A percentile compares a stretch with the other conserved stretches of the same genome.
phyloP scores from a whole-genome alignment of 331 rosid species.

The Prunus yedoensis region DNA sequence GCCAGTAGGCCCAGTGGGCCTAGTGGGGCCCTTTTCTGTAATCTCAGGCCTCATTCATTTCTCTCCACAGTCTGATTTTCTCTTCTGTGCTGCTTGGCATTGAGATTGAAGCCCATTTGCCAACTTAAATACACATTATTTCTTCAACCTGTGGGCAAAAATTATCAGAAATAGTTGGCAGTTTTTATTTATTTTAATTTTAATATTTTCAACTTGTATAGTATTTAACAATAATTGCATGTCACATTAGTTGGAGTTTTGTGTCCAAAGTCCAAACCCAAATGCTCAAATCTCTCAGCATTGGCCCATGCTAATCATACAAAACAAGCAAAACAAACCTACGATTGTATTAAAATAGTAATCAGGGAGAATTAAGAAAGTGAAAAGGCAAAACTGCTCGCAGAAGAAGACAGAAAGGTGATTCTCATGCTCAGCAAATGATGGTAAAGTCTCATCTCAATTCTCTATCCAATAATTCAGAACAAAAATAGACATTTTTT shows the following conservation, averaged over 20 bases:
- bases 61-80: too few species aligned
- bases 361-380: background rate
- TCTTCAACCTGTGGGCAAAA: too few species aligned
- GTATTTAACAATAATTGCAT: background rate
- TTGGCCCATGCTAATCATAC: background rate
- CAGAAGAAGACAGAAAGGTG: background rate
- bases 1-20: background rate
- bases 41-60: background rate
- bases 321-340: background rate
- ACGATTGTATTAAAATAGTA: background rate
- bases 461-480: background rate
- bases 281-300: background rate
- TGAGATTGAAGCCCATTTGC: background rate
- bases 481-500: background rate
- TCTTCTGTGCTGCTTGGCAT: background rate
- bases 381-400: background rate
- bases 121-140: background rate
- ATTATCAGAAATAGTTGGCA: background rate
- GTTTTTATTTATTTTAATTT: background rate
- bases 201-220: background rate
- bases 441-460: background rate
- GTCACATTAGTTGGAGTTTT: background rate
- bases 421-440: constrained; percentile 6
- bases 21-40: background rate
- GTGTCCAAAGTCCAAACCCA: background rate